Percentiles rank a stretch among this genome's conserved stretches.
These are phyloP conservation scores for Zarea fungicola DNA, from an alignment of 2,329 filamentous ascomycete genomes.

Conservation along the genomic window DNA sequence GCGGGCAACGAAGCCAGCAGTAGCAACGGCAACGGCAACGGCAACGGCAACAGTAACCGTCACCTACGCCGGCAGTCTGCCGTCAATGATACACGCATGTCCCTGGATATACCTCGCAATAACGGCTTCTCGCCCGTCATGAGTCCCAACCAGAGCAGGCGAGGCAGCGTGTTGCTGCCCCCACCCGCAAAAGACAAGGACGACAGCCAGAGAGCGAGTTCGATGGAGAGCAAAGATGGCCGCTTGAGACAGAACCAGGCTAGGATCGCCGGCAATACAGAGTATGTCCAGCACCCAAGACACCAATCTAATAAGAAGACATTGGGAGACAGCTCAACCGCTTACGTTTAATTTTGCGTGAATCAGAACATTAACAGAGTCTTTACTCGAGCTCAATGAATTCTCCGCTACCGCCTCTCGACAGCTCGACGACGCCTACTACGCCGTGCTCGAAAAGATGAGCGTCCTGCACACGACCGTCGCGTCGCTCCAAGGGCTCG, in stretches of 20 bases:
- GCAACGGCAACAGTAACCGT: conserved; percentile 20
- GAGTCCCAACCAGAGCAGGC: conserved; percentile 39
- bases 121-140: conserved; percentile 40
- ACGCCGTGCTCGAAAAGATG: conserved; percentile 65
- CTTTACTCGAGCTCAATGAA: conserved; percentile 49
- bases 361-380: conserved; percentile 45
- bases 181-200: conserved; percentile 20
- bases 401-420: conserved; percentile 59
- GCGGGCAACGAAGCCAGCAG: conserved; percentile 14
- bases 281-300: conserved; percentile 29
- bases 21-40: conserved; percentile 11
- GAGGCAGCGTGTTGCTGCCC: conserved; percentile 34
- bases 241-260: conserved; percentile 34
- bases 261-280: conserved; percentile 24
- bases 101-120: conserved; percentile 41
- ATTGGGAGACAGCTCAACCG: no score
- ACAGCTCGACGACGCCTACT: conserved; percentile 69
- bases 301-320: no score
- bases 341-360: no score
- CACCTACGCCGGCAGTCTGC: conserved; percentile 24
- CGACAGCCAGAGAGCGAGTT: conserved; percentile 17
- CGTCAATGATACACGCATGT: conserved; percentile 26
- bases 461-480: conserved; percentile 60
- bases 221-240: conserved; percentile 31
- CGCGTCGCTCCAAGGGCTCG: conserved; percentile 60